Conservation (phyloP, 1,139 yeast genomes). For the Hansenula lynferdii region DNA sequence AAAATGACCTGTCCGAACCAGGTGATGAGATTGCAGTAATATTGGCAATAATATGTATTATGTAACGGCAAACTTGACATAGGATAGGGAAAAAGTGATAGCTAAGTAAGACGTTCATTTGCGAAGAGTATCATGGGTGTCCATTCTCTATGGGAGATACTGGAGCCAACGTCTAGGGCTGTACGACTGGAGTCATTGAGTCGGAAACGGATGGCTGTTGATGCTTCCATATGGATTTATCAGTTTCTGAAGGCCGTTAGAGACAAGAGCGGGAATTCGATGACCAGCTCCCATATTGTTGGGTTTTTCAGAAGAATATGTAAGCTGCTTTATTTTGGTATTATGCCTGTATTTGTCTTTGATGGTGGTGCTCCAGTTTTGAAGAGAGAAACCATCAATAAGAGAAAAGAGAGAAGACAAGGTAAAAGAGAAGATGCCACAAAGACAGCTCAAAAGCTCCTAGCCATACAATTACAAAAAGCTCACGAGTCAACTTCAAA, state of each 20-base stretch:
- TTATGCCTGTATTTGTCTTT: constrained; percentile 89
- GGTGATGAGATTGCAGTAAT: background rate
- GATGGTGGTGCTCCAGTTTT: constrained; percentile 95
- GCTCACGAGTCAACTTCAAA: constrained; percentile 28
- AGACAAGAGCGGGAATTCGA: constrained; percentile 75
- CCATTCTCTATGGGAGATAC: constrained; percentile 87
- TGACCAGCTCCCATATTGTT: constrained; percentile 79
- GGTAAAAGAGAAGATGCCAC: constrained; percentile 69
- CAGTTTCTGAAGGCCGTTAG: constrained; percentile 95
- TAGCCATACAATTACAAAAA: constrained; percentile 76
- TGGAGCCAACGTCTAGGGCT: constrained; percentile 88
- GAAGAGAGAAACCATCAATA: constrained; percentile 69
- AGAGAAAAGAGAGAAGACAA: constrained; percentile 66
- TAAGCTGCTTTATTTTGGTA: constrained; percentile 83
- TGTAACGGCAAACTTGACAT: too few species aligned
- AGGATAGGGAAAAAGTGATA: too few species aligned
- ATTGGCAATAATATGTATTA: too few species aligned
- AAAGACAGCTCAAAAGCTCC: constrained; percentile 72
- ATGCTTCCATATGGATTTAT: constrained; percentile 98
- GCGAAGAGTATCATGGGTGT: too few species aligned
- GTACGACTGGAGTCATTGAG: constrained; percentile 79
- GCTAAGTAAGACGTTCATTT: too few species aligned
- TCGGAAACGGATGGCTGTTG: constrained; percentile 82
- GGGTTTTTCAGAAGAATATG: constrained; percentile 95
- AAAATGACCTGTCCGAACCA: background rate